A percentile compares a stretch with the other conserved stretches of the same genome.
phyloP scores from a whole-genome alignment of 2,329 filamentous ascomycete genomes.

The Ceratocystis papillata region DNA sequence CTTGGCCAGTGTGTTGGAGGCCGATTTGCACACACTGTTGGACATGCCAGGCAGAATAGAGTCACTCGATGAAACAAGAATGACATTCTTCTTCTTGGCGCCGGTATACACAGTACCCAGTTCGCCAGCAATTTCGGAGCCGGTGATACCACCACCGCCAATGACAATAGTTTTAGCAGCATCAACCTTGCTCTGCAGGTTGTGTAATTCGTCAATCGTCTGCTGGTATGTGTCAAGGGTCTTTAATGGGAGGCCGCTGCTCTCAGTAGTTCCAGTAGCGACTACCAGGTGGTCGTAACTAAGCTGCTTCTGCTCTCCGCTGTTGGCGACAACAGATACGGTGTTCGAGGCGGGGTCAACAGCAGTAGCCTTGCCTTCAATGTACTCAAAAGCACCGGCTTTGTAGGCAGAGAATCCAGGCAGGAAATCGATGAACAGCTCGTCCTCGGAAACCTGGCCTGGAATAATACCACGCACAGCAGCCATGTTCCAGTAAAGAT shows the following conservation, averaged over 20 bases:
- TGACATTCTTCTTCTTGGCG: conserved; percentile 30
- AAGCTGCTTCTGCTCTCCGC: conserved; percentile 30
- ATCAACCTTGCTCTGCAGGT: conserved; percentile 33
- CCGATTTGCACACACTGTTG: conserved; percentile 33
- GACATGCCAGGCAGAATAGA: conserved; percentile 24
- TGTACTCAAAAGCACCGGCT: conserved; percentile 40
- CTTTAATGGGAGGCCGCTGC: conserved; percentile 39
- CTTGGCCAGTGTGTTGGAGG: conserved; percentile 34
- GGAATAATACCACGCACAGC: conserved; percentile 41
- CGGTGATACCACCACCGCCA: conserved; percentile 34
- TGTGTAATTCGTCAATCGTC: conserved; percentile 34
- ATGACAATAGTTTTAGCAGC: conserved; percentile 32
- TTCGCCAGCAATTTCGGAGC: conserved; percentile 34
- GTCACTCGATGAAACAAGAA: conserved; percentile 24
- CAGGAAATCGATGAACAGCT: conserved; percentile 31
- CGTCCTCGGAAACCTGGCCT: conserved; percentile 36
- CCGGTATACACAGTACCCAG: conserved; percentile 30
- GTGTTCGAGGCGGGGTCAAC: conserved; percentile 36
- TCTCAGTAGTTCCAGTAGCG: conserved; percentile 32
- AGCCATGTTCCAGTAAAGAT: conserved; percentile 41
- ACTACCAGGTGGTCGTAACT: conserved; percentile 44
- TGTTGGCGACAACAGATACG: conserved; percentile 35
- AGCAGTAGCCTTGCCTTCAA: conserved; percentile 39
- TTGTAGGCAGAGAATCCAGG: conserved; percentile 42
- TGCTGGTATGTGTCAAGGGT: conserved; percentile 34